Percentiles rank a stretch among this genome's conserved stretches.
Conservation (phyloP, 768 basidiomycete species). For the Leucogyrophana mollusca region DNA sequence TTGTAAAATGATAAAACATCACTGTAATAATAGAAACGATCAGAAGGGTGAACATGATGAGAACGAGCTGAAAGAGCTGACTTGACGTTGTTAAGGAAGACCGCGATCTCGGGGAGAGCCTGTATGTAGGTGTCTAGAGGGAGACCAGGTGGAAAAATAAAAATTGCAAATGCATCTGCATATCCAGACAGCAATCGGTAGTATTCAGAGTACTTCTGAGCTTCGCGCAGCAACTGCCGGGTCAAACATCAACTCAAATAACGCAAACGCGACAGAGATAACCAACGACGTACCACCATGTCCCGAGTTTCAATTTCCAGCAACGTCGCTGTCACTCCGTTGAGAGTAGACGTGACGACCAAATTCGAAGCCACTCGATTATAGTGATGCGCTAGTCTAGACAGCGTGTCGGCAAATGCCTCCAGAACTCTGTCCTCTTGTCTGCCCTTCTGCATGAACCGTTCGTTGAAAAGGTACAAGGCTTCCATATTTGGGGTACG, state of each 20-base stretch:
- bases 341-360: conserved; percentile 35
- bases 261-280: not conserved
- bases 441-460: conserved; percentile 23
- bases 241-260: too few relatives aligned
- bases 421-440: conserved; percentile 33
- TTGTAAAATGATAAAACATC: conserved; percentile 42
- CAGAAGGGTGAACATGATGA: conserved; percentile 24
- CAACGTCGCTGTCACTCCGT: conserved; percentile 31
- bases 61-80: conserved; percentile 18
- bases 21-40: conserved; percentile 25
- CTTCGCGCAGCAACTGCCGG: conserved; percentile 13
- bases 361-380: conserved; percentile 29
- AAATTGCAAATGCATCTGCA: conserved; percentile 32
- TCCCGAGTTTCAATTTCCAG: conserved; percentile 31
- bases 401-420: conserved; percentile 32
- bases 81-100: conserved; percentile 36
- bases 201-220: conserved; percentile 25
- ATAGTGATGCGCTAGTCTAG: conserved; percentile 27
- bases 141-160: conserved; percentile 33
- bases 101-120: conserved; percentile 34
- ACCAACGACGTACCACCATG: conserved; percentile 24
- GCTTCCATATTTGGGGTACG: conserved; percentile 18
- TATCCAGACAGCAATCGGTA: conserved; percentile 30
- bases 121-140: conserved; percentile 35
- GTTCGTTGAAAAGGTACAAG: conserved; percentile 33